Percentiles rank a stretch among this genome's conserved stretches.
Conservation (phyloP, 2,329 filamentous ascomycete genomes). For the Pseudogymnoascus sp. region DNA sequence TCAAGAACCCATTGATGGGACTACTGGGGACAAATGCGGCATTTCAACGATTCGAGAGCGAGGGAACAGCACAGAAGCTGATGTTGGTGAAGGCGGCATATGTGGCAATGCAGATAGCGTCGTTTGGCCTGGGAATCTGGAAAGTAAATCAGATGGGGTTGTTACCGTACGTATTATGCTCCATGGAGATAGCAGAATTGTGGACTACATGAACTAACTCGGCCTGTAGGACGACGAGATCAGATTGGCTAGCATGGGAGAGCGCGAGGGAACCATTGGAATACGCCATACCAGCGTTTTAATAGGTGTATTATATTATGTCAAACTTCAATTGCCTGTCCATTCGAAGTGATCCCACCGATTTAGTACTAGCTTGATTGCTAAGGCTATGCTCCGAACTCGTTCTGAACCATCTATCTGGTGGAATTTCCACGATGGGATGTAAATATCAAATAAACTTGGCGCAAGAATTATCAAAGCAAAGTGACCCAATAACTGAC, state of each 20-base stretch:
- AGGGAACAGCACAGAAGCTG: constrained; percentile 63
- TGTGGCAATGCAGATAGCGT: constrained; percentile 74
- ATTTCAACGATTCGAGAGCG: constrained; percentile 86
- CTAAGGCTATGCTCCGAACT: background rate
- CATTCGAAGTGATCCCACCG: background rate
- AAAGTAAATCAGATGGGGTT: constrained; percentile 96
- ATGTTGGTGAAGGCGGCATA: constrained; percentile 81
- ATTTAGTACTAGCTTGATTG: background rate
- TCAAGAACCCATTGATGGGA: constrained; percentile 89
- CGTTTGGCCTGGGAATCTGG: constrained; percentile 81
- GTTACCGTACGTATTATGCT: constrained; percentile 60
- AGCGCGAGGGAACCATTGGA: constrained; percentile 29
- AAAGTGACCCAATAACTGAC: background rate
- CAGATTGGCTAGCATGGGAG: constrained; percentile 97
- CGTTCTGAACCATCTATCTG: background rate
- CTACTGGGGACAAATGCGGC: constrained; percentile 73
- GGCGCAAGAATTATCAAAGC: background rate
- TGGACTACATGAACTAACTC: background rate
- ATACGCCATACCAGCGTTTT: constrained; percentile 29
- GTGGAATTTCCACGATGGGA: background rate
- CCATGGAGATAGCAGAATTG: background rate
- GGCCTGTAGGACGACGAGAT: constrained; percentile 70
- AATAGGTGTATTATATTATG: constrained; percentile 15
- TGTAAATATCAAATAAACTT: background rate
- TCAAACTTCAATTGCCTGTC: background rate